phyloP scores from a whole-genome alignment of 345 rosid genomes.

The Rhodomyrtus tomentosa region DNA sequence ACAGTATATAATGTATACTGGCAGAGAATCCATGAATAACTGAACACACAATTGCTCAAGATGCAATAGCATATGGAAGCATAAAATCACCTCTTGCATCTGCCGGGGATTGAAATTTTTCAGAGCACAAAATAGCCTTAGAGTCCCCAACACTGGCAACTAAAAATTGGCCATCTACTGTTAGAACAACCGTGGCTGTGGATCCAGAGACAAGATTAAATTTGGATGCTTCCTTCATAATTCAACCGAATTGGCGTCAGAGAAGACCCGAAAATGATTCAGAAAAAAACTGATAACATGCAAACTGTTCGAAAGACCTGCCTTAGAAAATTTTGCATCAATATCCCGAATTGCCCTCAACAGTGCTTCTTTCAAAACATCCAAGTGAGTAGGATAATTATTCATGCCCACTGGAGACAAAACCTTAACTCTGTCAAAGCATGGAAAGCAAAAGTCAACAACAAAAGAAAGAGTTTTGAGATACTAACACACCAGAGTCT shows the following conservation, averaged over 20 bases:
- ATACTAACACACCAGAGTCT: background rate
- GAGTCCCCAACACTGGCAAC: slow-evolving; percentile 93
- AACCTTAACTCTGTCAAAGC: slow-evolving; percentile 42
- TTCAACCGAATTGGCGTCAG: slow-evolving; percentile 1
- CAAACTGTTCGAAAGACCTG: background rate
- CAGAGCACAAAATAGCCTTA: slow-evolving; percentile 85
- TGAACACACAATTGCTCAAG: background rate
- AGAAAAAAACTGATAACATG: background rate
- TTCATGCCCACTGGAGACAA: slow-evolving; percentile 24
- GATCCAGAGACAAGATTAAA: slow-evolving; percentile 59
- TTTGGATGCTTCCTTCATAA: slow-evolving; percentile 60
- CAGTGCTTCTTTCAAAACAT: slow-evolving; percentile 78
- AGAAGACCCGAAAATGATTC: background rate
- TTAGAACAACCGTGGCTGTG: slow-evolving; percentile 64
- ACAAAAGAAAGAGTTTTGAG: background rate
- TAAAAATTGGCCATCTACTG: slow-evolving; percentile 73
- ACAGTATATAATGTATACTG: background rate
- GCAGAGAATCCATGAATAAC: background rate
- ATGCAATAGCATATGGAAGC: background rate
- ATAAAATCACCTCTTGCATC: slow-evolving; percentile 68
- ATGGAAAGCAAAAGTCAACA: background rate
- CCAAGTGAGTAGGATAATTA: slow-evolving; percentile 65
- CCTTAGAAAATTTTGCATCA: slow-evolving; percentile 80
- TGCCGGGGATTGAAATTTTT: slow-evolving; percentile 62
- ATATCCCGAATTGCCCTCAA: slow-evolving; percentile 80